Conservation (phyloP, 2,329 filamentous ascomycete species). For the Ceratocystis lukuohia region DNA sequence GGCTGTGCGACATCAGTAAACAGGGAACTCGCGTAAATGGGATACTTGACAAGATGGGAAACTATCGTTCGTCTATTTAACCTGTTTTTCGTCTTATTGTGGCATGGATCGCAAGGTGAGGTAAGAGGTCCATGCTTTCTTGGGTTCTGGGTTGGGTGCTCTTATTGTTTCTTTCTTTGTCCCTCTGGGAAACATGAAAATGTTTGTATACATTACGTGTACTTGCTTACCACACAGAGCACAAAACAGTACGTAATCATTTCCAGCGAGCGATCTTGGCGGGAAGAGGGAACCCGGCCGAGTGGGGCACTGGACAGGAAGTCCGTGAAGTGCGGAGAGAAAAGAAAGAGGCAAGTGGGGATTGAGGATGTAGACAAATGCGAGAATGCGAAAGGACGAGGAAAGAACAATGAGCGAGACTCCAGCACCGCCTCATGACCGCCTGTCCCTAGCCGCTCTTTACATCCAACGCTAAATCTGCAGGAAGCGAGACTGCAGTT, state of each 20-base stretch:
- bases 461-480: not conserved
- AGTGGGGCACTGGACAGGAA: not conserved
- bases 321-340: not conserved
- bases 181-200: not conserved
- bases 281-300: not conserved
- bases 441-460: not conserved
- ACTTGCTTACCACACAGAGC: no score
- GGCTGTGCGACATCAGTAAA: not conserved
- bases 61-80: not conserved
- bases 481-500: no score
- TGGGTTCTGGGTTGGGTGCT: not conserved
- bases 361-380: not conserved
- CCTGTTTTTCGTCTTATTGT: not conserved
- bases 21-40: not conserved
- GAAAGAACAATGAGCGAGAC: not conserved
- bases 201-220: not conserved
- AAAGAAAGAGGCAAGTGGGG: not conserved
- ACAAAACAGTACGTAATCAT: no score
- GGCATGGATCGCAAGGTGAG: not conserved
- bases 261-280: not conserved
- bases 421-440: not conserved
- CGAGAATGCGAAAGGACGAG: not conserved
- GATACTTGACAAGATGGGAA: not conserved
- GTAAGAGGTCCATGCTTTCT: not conserved
- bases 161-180: not conserved